These are phyloP conservation scores for Exserohilum turcica DNA, from an alignment of 2,329 filamentous ascomycete species.

Conservation along the genomic window DNA sequence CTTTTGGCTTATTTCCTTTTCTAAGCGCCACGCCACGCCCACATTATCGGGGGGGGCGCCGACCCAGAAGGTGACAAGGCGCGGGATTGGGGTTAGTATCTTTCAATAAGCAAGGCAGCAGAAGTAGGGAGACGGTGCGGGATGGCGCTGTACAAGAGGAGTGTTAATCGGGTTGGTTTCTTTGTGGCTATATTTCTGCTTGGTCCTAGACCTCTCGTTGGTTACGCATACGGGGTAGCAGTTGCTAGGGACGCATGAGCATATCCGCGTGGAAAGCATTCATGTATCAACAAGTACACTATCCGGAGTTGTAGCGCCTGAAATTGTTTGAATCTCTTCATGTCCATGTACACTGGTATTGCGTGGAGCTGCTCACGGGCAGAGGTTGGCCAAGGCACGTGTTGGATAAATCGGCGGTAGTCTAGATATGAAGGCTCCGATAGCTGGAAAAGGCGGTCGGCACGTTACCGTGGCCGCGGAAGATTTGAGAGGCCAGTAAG, in stretches of 20 bases:
- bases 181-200: slow-evolving; percentile 27
- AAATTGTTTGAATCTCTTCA: slow-evolving; percentile 8
- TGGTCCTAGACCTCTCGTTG: slow-evolving; percentile 27
- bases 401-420: no score
- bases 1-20: slow-evolving; percentile 96
- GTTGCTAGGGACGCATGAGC: slow-evolving; percentile 15
- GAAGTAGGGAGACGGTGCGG: slow-evolving; percentile 9
- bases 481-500: neutral
- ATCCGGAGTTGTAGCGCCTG: slow-evolving; percentile 27
- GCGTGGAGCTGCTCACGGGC: neutral
- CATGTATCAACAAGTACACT: slow-evolving; percentile 41
- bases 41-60: slow-evolving; percentile 23
- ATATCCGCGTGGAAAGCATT: slow-evolving; percentile 19
- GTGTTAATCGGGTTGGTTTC: slow-evolving; percentile 26
- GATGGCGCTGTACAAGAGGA: slow-evolving; percentile 6
- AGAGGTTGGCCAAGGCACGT: neutral
- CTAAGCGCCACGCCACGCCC: slow-evolving; percentile 56
- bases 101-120: slow-evolving; percentile 4
- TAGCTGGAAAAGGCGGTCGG: no score
- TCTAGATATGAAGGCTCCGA: no score
- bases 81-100: slow-evolving; percentile 26
- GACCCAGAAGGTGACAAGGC: slow-evolving; percentile 22
- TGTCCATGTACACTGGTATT: slow-evolving; percentile 3
- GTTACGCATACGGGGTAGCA: slow-evolving; percentile 29
- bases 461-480: no score